Percentiles rank a stretch among this genome's conserved stretches.
These are phyloP conservation scores for Brachypodium distachyon DNA, from an alignment of 202 grass and related monocot species.

Conservation along the genomic window DNA sequence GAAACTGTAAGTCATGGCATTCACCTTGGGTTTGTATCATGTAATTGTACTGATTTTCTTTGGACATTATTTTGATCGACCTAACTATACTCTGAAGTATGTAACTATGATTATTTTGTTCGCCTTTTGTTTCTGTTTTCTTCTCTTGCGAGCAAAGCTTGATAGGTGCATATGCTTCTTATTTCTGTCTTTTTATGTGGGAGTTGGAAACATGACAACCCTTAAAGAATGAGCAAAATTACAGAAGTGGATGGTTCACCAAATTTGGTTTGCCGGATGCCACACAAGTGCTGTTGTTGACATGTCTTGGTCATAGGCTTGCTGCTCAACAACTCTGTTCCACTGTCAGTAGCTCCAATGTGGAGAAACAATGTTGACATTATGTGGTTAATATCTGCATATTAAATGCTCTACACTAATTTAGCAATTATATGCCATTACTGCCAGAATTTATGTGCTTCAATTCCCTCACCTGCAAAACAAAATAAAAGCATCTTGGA, in stretches of 20 bases:
- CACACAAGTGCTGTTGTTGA: constrained; percentile 33
- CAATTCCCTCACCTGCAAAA: neutral
- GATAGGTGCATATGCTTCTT: neutral
- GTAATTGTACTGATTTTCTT: neutral
- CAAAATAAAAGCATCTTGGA: neutral
- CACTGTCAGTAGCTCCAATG: neutral
- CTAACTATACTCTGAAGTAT: neutral
- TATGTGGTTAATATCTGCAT: neutral
- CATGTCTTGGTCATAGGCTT: constrained; percentile 31
- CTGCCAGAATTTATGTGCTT: neutral
- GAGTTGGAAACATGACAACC: constrained; percentile 21
- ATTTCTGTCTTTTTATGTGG: constrained; percentile 6
- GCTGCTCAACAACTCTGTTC: constrained; percentile 30
- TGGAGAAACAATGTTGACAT: neutral
- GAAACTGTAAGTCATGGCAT: constrained; percentile 52
- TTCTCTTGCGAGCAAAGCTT: neutral
- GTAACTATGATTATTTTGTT: neutral
- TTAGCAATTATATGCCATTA: neutral
- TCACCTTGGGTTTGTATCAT: neutral
- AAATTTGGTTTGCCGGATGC: constrained; percentile 18
- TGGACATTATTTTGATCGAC: neutral
- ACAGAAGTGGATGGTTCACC: constrained; percentile 38
- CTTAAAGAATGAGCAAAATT: constrained; percentile 35
- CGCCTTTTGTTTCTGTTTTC: neutral
- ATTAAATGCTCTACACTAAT: constrained; percentile 9